Conservation (phyloP, 345 rosid genomes). For the Gossypium australe region DNA sequence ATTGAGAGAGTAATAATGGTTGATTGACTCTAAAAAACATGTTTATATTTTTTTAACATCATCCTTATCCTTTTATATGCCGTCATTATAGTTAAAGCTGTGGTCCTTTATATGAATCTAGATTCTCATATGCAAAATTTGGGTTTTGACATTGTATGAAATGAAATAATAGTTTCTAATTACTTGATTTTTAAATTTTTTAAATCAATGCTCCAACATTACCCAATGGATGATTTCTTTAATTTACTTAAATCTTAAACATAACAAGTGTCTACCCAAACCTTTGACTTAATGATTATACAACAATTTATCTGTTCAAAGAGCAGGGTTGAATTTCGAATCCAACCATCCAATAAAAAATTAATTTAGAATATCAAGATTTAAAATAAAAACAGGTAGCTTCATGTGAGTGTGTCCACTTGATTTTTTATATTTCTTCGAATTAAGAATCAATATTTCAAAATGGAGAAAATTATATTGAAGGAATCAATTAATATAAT, state of each 20-base stretch:
- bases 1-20: not conserved
- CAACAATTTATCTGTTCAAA: too few relatives aligned
- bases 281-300: too few relatives aligned
- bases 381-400: not conserved
- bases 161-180: too few relatives aligned
- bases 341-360: too few relatives aligned
- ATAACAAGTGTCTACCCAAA: too few relatives aligned
- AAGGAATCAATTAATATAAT: not conserved
- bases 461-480: not conserved
- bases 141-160: too few relatives aligned
- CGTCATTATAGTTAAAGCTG: not conserved
- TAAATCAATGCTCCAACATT: too few relatives aligned
- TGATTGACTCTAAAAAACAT: not conserved
- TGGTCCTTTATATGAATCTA: not conserved
- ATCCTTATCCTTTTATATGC: not conserved
- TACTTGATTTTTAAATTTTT: too few relatives aligned
- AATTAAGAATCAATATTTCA: not conserved
- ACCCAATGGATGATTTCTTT: too few relatives aligned
- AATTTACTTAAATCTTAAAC: too few relatives aligned
- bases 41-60: not conserved
- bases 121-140: not conserved
- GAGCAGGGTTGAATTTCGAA: too few relatives aligned
- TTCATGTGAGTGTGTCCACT: not conserved
- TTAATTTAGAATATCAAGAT: not conserved
- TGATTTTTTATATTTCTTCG: not conserved